Percentiles rank a stretch among this genome's conserved stretches.
Evolutionary conservation across 495 filamentous ascomycete species (phyloP).

Genomic region (Aspergillus cavernicola): DNA sequence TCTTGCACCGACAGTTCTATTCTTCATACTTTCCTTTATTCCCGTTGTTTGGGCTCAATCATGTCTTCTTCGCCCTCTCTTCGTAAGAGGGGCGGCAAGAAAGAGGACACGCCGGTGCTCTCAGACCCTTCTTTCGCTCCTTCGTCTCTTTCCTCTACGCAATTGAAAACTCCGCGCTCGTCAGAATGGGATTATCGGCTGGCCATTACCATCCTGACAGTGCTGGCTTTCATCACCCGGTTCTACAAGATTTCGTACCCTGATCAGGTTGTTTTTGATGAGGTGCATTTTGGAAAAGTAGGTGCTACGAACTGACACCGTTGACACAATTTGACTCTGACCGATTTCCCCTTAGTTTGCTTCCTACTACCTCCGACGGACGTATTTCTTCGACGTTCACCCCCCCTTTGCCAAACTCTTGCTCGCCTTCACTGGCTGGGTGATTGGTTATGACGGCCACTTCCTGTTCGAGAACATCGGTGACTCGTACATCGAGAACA

Average conservation of each 20-base stretch:
- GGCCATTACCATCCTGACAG: slow-evolving; percentile 71
- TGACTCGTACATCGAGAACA: slow-evolving; percentile 95
- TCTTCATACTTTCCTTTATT: slow-evolving; percentile 28
- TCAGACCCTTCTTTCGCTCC: slow-evolving; percentile 27
- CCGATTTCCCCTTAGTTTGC: slow-evolving; percentile 61
- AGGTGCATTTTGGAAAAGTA: slow-evolving; percentile 99
- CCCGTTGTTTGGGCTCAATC: slow-evolving; percentile 20
- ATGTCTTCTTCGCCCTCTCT: slow-evolving; percentile 46
- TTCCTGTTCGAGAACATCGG: slow-evolving; percentile 99
- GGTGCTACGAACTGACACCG: slow-evolving; percentile 14
- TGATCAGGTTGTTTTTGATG: slow-evolving; percentile 96
- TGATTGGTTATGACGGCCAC: slow-evolving; percentile 90
- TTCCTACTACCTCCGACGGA: slow-evolving; percentile 94
- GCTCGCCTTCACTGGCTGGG: slow-evolving; percentile 89
- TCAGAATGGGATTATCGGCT: slow-evolving; percentile 85
- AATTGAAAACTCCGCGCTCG: slow-evolving; percentile 22
- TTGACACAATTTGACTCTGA: slow-evolving; percentile 16
- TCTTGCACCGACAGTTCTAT: slow-evolving; percentile 3
- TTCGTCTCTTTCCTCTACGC: slow-evolving; percentile 5
- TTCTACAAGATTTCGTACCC: slow-evolving; percentile 96
- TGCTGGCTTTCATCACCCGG: slow-evolving; percentile 80
- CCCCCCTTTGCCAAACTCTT: slow-evolving; percentile 80
- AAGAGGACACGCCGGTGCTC: slow-evolving; percentile 32
- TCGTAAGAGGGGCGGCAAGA: slow-evolving; percentile 50
- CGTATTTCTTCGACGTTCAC: slow-evolving; percentile 99